phyloP scores from a whole-genome alignment of 305 asterid genomes.

The Fraxinus floribunda region DNA sequence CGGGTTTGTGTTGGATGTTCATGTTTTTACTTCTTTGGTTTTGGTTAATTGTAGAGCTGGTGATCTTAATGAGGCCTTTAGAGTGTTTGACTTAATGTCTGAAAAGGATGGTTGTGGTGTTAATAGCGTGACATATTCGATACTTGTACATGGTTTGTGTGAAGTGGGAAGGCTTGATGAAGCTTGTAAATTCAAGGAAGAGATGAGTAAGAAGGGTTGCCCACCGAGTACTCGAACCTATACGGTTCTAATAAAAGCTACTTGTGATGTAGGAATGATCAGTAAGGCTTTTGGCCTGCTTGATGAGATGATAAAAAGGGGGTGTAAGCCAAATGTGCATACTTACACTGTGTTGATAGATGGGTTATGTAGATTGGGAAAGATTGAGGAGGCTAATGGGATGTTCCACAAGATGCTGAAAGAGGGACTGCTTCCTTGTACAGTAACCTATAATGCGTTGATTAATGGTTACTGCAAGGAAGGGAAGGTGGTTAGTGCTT shows the following conservation, averaged over 20 bases:
- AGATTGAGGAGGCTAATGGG: slow-evolving; percentile 45
- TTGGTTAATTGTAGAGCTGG: slow-evolving; percentile 44
- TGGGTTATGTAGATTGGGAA: slow-evolving; percentile 39
- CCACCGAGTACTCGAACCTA: slow-evolving; percentile 38
- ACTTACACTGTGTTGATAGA: slow-evolving; percentile 45
- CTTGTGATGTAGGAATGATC: slow-evolving; percentile 30
- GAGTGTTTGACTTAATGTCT: slow-evolving; percentile 49
- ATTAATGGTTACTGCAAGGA: not conserved
- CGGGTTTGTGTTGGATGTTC: slow-evolving; percentile 37
- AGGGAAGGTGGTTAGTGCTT: slow-evolving; percentile 26
- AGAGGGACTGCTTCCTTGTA: not conserved
- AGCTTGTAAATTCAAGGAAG: slow-evolving; percentile 38
- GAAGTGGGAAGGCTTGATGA: slow-evolving; percentile 36
- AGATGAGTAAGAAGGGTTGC: slow-evolving; percentile 37
- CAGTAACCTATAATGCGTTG: not conserved
- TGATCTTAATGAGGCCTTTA: slow-evolving; percentile 34
- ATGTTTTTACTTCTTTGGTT: slow-evolving; percentile 40
- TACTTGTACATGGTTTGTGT: slow-evolving; percentile 43
- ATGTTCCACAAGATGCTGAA: slow-evolving; percentile 40
- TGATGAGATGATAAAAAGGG: slow-evolving; percentile 38
- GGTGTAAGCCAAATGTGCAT: slow-evolving; percentile 41
- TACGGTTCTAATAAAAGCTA: slow-evolving; percentile 46
- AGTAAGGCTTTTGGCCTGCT: slow-evolving; percentile 29
- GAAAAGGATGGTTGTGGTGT: slow-evolving; percentile 36
- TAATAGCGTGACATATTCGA: slow-evolving; percentile 41